Conservation (phyloP, 2,329 filamentous ascomycete genomes). For the Phaeosphaeriaceae sp. region DNA sequence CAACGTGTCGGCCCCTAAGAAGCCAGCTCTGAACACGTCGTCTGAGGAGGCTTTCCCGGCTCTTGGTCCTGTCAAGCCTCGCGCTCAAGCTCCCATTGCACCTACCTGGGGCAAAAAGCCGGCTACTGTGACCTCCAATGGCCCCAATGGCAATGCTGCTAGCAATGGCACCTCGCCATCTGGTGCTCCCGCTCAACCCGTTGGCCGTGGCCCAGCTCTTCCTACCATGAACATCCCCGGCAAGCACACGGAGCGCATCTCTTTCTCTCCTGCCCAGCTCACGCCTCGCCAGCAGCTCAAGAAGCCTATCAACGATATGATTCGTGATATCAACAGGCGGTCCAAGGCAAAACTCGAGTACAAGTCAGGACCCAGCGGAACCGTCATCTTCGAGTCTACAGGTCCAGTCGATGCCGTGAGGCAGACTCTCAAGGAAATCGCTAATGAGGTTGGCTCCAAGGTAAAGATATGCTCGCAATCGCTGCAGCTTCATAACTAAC, state of each 20-base stretch:
- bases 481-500: constrained; percentile 9
- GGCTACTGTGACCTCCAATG: constrained; percentile 54
- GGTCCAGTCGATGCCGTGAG: constrained; percentile 84
- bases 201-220: constrained; percentile 48
- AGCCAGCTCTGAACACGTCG: constrained; percentile 71
- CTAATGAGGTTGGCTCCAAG: constrained; percentile 85
- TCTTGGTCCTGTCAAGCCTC: constrained; percentile 75
- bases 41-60: constrained; percentile 95
- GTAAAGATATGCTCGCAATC: constrained; percentile 54
- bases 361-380: constrained; percentile 72
- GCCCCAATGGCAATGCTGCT: constrained; percentile 57
- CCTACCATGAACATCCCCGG: constrained; percentile 78
- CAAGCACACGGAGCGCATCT: constrained; percentile 77
- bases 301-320: constrained; percentile 81
- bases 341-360: constrained; percentile 86
- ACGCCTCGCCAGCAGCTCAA: constrained; percentile 78
- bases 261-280: constrained; percentile 77
- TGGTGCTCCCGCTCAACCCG: constrained; percentile 53
- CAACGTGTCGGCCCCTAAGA: constrained; percentile 46
- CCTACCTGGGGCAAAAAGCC: constrained; percentile 80
- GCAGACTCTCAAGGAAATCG: constrained; percentile 86
- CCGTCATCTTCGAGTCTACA: constrained; percentile 81
- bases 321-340: constrained; percentile 91
- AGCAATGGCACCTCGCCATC: constrained; percentile 63
- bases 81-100: constrained; percentile 64